Evolutionary conservation across 805 yeast species (phyloP), one percentile per base, ranked within the genome.

Genomic region (Candida suzukii): DNA sequence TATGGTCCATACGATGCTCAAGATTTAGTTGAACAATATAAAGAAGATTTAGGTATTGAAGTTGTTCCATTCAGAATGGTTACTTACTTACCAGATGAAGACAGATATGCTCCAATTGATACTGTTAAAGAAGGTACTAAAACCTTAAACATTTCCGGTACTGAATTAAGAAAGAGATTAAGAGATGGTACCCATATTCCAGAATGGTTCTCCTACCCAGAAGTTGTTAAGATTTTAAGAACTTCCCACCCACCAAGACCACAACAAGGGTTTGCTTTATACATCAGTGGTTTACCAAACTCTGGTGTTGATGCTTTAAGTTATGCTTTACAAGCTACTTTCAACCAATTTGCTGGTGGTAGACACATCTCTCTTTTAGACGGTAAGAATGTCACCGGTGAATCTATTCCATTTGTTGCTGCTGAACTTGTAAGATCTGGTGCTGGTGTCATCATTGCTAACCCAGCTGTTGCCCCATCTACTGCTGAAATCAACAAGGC

Each of bases 1-100:
- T 90, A 90, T 60, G 98, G 97, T 18, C 96, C 98, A 13, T 91
- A 90, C 60, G 98, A 90, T 60, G 97, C 97, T 25, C 97, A 91
- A 69, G 88, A 78, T 28, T 71, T 91, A 42, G 95, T 90, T 47
- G 88, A 80, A 46, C 66, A 78, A 50, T 79, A 77, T 66, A 74
- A 78, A 48, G 76, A 73, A 47, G 97, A 90, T 67, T 74, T 90
- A 47, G 86, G 78, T 31, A 90, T 90, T 57, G 85, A 83, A 60
- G 91, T 90, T 49, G 96, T 91, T 37, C 97, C 97, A 43, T 90
- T 90, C 73, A 82, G 95, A 72, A 87, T 86, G 95, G 95, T 90
- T 53, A 90, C 98, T 16, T 90, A 90, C 64, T 72, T 90, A 56
- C 97, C 97, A 24, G 97, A 90, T 42, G 90, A 86, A 60, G 95